phyloP scores from a whole-genome alignment of 768 basidiomycete genomes.

The Boletus tylopilopsis region DNA sequence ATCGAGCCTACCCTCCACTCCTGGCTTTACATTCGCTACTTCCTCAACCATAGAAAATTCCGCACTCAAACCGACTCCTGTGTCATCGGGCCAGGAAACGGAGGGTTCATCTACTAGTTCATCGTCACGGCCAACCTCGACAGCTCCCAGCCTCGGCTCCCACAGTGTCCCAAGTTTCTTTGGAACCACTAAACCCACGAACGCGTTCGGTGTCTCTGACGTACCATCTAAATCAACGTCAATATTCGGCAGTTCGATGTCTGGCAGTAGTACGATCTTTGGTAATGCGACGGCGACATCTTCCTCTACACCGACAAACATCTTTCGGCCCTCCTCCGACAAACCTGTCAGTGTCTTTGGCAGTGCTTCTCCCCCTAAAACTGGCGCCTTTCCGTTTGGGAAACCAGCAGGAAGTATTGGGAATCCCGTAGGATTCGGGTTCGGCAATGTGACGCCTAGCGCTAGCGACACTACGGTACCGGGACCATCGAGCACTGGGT shows the following conservation, averaged over 20 bases:
- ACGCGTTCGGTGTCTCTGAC: constrained; percentile 20
- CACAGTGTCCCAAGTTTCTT: constrained; percentile 23
- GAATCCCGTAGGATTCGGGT: constrained; percentile 63
- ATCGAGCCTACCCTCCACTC: constrained; percentile 6
- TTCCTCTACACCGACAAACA: constrained; percentile 12
- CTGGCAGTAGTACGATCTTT: constrained; percentile 21
- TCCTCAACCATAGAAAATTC: constrained; percentile 8
- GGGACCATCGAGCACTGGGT: constrained; percentile 15
- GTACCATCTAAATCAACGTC: constrained; percentile 19
- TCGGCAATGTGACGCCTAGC: constrained; percentile 22
- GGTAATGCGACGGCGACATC: constrained; percentile 13
- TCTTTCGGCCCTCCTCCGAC: constrained; percentile 22
- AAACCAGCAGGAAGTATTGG: constrained; percentile 48
- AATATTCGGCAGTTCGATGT: constrained; percentile 24
- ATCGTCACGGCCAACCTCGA: constrained; percentile 9
- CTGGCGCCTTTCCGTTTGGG: constrained; percentile 27
- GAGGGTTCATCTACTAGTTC: constrained; percentile 4
- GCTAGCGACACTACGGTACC: constrained; percentile 15
- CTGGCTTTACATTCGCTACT: constrained; percentile 18
- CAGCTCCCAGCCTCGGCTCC: constrained; percentile 15
- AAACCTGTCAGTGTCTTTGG: constrained; percentile 29
- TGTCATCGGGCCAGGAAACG: constrained; percentile 9
- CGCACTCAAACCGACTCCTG: constrained; percentile 2
- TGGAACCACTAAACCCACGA: constrained; percentile 13
- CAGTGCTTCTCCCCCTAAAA: constrained; percentile 24